These are phyloP conservation scores for Trichoderma asperelloides DNA, from an alignment of 495 filamentous ascomycete genomes.

Conservation along the genomic window DNA sequence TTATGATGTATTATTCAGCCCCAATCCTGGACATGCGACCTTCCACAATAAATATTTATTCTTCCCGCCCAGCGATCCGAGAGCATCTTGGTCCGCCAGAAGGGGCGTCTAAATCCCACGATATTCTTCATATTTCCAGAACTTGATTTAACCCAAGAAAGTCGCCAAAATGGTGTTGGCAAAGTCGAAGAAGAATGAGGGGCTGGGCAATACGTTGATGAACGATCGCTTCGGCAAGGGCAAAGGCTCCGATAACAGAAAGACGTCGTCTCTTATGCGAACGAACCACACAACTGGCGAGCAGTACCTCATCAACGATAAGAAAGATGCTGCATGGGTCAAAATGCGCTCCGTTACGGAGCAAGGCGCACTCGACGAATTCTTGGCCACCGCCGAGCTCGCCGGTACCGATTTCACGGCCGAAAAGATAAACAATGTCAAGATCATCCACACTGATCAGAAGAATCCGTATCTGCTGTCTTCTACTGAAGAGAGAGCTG, in stretches of 20 bases:
- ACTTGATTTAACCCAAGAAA: neutral
- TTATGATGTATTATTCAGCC: slow-evolving; percentile 25
- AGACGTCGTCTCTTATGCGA: slow-evolving; percentile 53
- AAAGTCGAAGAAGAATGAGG: slow-evolving; percentile 91
- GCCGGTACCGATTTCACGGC: slow-evolving; percentile 98
- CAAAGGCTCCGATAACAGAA: slow-evolving; percentile 57
- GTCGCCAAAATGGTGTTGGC: slow-evolving; percentile 66
- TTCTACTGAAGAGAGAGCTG: slow-evolving; percentile 70
- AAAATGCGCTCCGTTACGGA: slow-evolving; percentile 99
- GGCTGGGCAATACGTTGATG: slow-evolving; percentile 78
- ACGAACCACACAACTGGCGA: slow-evolving; percentile 53
- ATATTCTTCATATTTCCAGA: neutral
- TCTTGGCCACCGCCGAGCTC: slow-evolving; percentile 73
- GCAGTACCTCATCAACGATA: slow-evolving; percentile 62
- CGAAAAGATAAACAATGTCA: slow-evolving; percentile 96
- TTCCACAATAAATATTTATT: slow-evolving; percentile 7
- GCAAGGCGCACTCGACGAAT: slow-evolving; percentile 84
- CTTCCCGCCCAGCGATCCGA: neutral
- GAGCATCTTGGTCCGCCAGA: neutral
- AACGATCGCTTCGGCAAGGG: slow-evolving; percentile 89
- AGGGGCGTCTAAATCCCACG: neutral
- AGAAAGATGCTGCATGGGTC: slow-evolving; percentile 72
- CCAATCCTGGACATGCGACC: slow-evolving; percentile 1
- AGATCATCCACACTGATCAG: slow-evolving; percentile 94
- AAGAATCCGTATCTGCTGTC: slow-evolving; percentile 91